phyloP scores from a whole-genome alignment of 2,329 filamentous ascomycete genomes.

The Bisporella sp. region DNA sequence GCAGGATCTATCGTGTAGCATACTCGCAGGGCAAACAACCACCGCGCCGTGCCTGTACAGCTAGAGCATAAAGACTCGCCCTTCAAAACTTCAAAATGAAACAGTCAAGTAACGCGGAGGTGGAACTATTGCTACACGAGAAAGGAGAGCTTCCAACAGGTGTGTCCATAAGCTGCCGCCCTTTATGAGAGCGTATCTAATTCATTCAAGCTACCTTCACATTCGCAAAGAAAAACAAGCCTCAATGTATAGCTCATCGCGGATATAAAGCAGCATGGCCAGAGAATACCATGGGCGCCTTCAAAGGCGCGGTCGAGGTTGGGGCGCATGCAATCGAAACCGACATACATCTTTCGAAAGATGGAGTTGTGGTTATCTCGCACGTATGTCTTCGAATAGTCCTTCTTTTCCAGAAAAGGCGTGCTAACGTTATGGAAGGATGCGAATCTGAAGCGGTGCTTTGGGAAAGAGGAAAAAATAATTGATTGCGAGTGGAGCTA shows the following conservation, averaged over 20 bases:
- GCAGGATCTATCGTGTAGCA: too few species aligned
- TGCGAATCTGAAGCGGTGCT: slow-evolving; percentile 70
- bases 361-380: slow-evolving; percentile 78
- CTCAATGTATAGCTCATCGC: slow-evolving; percentile 71
- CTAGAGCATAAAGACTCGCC: too few species aligned
- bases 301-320: slow-evolving; percentile 63
- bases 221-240: slow-evolving; percentile 27
- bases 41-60: too few species aligned
- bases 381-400: slow-evolving; percentile 46
- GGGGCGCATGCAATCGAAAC: slow-evolving; percentile 82
- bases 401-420: too few species aligned
- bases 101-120: not conserved
- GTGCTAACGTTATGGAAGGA: slow-evolving; percentile 44
- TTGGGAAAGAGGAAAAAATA: slow-evolving; percentile 65
- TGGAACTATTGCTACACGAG: slow-evolving; percentile 3
- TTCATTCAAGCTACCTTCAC: slow-evolving; percentile 19
- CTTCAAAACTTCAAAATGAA: too few species aligned
- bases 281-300: slow-evolving; percentile 81
- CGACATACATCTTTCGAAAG: slow-evolving; percentile 75
- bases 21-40: too few species aligned
- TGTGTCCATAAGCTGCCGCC: not conserved
- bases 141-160: slow-evolving; percentile 3
- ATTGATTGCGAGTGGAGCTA: slow-evolving; percentile 72
- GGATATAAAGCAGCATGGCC: slow-evolving; percentile 73
- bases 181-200: not conserved